phyloP scores from a whole-genome alignment of 2,329 filamentous ascomycete genomes.

The Colletotrichum phormii region DNA sequence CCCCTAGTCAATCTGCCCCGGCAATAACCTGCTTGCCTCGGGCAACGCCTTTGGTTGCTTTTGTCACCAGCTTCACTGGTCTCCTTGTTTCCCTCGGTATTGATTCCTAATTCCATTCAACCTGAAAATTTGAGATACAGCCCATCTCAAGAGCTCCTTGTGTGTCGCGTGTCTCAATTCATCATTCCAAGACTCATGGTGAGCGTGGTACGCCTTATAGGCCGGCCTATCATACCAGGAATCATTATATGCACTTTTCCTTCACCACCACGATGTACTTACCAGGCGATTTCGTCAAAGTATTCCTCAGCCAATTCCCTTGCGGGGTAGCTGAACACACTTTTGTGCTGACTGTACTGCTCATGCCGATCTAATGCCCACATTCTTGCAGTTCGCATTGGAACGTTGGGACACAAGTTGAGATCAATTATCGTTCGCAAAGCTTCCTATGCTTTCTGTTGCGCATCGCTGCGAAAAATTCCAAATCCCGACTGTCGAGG shows the following conservation, averaged over 20 bases:
- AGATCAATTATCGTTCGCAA: neutral
- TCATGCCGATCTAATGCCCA: neutral
- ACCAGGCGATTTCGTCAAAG: neutral
- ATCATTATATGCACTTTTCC: neutral
- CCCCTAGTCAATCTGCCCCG: no score
- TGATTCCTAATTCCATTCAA: no score
- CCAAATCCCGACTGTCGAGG: neutral
- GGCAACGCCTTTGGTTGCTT: no score
- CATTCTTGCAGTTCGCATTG: neutral
- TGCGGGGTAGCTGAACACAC: neutral
- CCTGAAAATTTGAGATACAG: no score
- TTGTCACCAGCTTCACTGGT: no score
- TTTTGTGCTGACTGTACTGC: neutral
- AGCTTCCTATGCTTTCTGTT: neutral
- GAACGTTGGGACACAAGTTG: neutral
- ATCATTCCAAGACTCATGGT: no score
- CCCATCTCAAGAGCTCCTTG: no score
- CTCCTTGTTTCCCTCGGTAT: no score
- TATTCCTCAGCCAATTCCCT: neutral
- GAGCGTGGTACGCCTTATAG: neutral
- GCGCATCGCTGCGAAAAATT: neutral
- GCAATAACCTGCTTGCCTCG: no score
- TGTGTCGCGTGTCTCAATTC: no score
- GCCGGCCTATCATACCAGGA: neutral
- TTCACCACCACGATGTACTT: neutral